Conservation (phyloP, 2,329 filamentous ascomycete species). For the Nemania sp. region DNA sequence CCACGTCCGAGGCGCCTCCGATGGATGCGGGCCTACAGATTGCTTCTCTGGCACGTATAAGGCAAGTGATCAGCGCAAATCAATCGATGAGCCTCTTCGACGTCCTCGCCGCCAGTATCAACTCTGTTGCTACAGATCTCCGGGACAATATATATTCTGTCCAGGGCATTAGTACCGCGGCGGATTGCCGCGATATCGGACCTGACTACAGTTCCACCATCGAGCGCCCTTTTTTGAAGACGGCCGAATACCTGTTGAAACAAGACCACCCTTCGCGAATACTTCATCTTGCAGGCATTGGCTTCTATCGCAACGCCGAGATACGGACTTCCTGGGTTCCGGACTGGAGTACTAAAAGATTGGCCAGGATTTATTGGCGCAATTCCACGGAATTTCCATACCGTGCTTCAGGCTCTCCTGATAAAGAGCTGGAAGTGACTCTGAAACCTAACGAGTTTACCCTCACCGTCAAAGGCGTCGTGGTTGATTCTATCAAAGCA, state of each 20-base stretch:
- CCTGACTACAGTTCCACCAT: conserved; percentile 3
- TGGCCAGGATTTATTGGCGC: conserved; percentile 1
- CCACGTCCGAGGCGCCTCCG: neutral
- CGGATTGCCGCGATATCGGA: neutral
- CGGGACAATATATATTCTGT: too few species aligned
- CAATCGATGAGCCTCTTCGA: too few species aligned
- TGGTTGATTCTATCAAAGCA: conserved; percentile 1
- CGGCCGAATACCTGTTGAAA: neutral
- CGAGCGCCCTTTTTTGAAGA: conserved; percentile 4
- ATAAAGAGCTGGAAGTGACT: too few species aligned
- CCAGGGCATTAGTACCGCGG: neutral
- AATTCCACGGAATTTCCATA: neutral
- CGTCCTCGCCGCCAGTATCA: too few species aligned
- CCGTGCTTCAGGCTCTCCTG: too few species aligned
- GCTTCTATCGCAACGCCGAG: neutral
- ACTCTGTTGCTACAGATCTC: too few species aligned
- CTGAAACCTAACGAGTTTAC: neutral
- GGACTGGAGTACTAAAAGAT: conserved; percentile 5
- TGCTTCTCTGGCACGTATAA: too few species aligned
- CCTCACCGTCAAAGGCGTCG: neutral
- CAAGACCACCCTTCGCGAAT: neutral
- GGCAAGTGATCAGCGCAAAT: too few species aligned
- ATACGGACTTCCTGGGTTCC: conserved; percentile 7
- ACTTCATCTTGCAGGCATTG: conserved; percentile 10
- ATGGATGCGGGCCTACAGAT: neutral